Percentiles rank a stretch among this genome's conserved stretches.
Evolutionary conservation across 1,284 basidiomycete species (phyloP).

Genomic region (Sphagnurus paluster): DNA sequence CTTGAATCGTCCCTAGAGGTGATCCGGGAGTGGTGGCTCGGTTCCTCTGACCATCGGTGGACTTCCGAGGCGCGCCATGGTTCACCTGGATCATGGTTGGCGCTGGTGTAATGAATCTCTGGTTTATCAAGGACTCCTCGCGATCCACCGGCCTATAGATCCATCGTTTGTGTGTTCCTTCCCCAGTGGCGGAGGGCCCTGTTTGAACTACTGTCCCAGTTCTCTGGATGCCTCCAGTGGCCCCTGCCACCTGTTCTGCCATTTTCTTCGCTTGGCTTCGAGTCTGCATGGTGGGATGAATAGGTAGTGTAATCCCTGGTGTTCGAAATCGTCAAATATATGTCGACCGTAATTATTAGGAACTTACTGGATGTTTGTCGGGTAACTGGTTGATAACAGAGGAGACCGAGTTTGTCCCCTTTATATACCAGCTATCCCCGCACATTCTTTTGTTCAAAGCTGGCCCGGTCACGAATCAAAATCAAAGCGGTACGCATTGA

Average conservation of each 20-base stretch:
- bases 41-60: neutral
- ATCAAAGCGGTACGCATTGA: neutral
- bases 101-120: constrained; percentile 5
- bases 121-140: neutral
- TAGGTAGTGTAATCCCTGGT: too few relatives aligned
- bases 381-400: neutral
- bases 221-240: neutral
- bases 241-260: neutral
- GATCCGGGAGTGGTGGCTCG: neutral
- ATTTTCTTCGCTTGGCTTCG: constrained; percentile 6
- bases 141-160: neutral
- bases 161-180: constrained; percentile 12
- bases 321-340: too few relatives aligned
- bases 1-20: neutral
- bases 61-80: neutral
- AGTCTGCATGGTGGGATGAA: constrained; percentile 1
- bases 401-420: neutral
- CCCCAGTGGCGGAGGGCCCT: constrained; percentile 3
- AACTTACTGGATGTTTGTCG: neutral
- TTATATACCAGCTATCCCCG: neutral
- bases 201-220: neutral
- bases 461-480: neutral
- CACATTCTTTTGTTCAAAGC: neutral
- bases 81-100: neutral
- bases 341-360: too few relatives aligned